phyloP scores from a whole-genome alignment of 2,329 filamentous ascomycete species.

The Penicillium sp. region DNA sequence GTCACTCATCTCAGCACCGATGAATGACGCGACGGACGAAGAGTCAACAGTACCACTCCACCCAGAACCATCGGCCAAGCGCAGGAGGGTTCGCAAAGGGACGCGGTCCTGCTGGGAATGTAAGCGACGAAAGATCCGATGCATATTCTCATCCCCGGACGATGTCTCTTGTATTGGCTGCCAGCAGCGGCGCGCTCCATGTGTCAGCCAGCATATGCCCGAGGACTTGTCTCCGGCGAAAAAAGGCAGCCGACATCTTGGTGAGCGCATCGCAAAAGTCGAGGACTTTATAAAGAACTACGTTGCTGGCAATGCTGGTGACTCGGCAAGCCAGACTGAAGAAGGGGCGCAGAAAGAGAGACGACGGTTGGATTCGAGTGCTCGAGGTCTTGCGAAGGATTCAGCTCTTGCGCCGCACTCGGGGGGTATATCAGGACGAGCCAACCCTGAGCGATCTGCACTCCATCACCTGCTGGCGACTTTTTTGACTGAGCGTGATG shows the following conservation, averaged over 20 bases:
- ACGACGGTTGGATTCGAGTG: no score
- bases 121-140: conserved; percentile 4
- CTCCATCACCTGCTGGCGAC: conserved; percentile 12
- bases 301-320: no score
- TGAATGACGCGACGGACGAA: neutral
- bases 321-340: no score
- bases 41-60: neutral
- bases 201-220: conserved; percentile 24
- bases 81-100: conserved; percentile 30
- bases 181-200: conserved; percentile 21
- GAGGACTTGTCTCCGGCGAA: conserved; percentile 18
- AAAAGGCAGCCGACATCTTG: conserved; percentile 12
- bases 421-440: no score
- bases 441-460: no score
- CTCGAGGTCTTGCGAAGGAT: no score
- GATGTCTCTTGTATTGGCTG: conserved; percentile 22
- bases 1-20: no score
- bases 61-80: conserved; percentile 10
- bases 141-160: conserved; percentile 8
- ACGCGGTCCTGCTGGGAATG: conserved; percentile 14
- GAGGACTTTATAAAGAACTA: conserved; percentile 16
- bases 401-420: no score
- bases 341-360: conserved; percentile 1
- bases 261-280: conserved; percentile 14
- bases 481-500: conserved; percentile 16